Conservation (phyloP, 495 filamentous ascomycete species). For the Halenospora varia region DNA sequence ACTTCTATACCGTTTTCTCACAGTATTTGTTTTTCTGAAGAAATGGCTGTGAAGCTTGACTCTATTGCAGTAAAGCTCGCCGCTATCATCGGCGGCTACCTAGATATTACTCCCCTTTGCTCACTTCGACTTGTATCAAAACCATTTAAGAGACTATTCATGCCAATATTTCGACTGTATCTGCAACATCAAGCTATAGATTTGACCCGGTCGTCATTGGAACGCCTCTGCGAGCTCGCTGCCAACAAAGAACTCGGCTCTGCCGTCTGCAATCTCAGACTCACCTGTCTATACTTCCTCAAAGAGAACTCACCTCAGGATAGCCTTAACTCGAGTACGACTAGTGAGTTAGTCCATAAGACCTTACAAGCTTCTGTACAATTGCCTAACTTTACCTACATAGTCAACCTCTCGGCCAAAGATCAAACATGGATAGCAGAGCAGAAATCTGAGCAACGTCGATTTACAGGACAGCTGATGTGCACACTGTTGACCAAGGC, state of each 20-base stretch:
- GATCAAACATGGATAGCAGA: not conserved
- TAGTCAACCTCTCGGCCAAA: not conserved
- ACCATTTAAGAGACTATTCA: not conserved
- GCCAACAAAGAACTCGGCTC: not conserved
- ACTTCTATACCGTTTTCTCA: not conserved
- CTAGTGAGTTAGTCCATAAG: not conserved
- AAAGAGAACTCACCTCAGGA: not conserved
- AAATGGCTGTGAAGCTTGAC: not conserved
- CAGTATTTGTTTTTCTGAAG: too few species aligned
- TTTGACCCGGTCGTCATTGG: not conserved
- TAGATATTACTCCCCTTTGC: not conserved
- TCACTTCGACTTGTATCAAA: not conserved
- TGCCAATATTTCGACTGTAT: not conserved
- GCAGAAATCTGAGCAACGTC: not conserved
- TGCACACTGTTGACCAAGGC: not conserved
- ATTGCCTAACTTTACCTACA: too few species aligned
- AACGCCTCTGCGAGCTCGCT: not conserved
- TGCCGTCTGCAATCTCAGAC: not conserved
- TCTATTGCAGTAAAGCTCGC: not conserved
- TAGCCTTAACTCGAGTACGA: not conserved
- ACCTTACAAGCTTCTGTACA: too few species aligned
- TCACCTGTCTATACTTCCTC: not conserved
- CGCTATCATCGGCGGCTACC: not conserved
- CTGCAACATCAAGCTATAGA: not conserved
- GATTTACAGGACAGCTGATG: not conserved